Evolutionary conservation across 2,329 filamentous ascomycete genomes (phyloP).

Genomic region (Diaporthe batatas): DNA sequence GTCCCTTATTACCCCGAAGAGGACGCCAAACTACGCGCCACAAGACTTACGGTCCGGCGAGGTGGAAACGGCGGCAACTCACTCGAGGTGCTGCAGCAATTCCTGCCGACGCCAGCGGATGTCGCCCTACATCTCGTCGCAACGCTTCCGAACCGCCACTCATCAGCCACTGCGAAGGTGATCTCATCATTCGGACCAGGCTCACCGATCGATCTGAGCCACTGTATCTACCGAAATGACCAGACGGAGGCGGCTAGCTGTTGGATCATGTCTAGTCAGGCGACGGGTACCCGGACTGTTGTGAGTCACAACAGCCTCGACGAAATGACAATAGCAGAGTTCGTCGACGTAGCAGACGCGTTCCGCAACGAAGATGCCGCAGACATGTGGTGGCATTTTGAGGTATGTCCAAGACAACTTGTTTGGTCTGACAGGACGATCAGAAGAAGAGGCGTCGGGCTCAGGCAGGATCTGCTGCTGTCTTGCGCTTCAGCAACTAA

Average conservation of each 20-base stretch:
- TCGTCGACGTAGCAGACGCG: conserved; percentile 58
- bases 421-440: conserved; percentile 14
- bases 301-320: conserved; percentile 77
- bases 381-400: conserved; percentile 78
- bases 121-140: conserved; percentile 61
- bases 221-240: conserved; percentile 71
- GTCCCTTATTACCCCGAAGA: conserved; percentile 76
- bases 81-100: conserved; percentile 77
- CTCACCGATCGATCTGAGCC: conserved; percentile 60
- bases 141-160: conserved; percentile 66
- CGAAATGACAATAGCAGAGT: conserved; percentile 76
- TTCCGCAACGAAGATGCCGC: conserved; percentile 52
- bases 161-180: conserved; percentile 66
- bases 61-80: conserved; percentile 82
- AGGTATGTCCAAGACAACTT: conserved; percentile 59
- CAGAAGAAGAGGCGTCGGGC: background rate
- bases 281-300: conserved; percentile 74
- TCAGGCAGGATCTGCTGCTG: conserved; percentile 15
- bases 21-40: conserved; percentile 80
- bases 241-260: conserved; percentile 72
- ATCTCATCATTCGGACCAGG: conserved; percentile 63
- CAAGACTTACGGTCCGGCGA: conserved; percentile 68
- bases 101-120: conserved; percentile 53
- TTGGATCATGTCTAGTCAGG: conserved; percentile 75
- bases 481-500: conserved; percentile 14